Conservation (phyloP, 768 basidiomycete genomes). For the Naganishia antarctica region DNA sequence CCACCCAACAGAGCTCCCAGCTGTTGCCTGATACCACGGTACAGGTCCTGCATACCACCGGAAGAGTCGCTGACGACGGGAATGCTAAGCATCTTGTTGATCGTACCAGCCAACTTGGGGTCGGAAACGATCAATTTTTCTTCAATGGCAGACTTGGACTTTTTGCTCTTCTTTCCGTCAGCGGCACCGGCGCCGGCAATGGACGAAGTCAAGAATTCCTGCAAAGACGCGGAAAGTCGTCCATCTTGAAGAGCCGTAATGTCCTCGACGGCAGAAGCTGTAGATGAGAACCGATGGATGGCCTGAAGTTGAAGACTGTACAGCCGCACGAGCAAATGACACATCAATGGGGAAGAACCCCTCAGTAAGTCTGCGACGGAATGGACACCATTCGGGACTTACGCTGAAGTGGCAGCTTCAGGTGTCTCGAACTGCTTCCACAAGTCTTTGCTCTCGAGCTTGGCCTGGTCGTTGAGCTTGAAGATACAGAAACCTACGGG, state of each 20-base stretch:
- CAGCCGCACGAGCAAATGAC: neutral
- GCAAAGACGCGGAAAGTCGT: constrained; percentile 85
- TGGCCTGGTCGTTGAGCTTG: constrained; percentile 84
- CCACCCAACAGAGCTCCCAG: constrained; percentile 81
- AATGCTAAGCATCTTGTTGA: constrained; percentile 89
- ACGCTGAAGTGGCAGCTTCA: constrained; percentile 88
- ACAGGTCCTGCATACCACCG: constrained; percentile 66
- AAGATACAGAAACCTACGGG: constrained; percentile 78
- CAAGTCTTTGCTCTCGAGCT: constrained; percentile 76
- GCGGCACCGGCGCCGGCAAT: constrained; percentile 48
- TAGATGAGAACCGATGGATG: constrained; percentile 92
- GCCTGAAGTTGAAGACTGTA: constrained; percentile 85
- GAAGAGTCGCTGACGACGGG: constrained; percentile 65
- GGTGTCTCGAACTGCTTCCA: constrained; percentile 91
- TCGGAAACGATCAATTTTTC: constrained; percentile 78
- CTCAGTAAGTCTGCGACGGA: constrained; percentile 1
- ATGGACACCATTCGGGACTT: constrained; percentile 47
- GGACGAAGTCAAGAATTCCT: constrained; percentile 70
- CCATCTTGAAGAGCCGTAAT: constrained; percentile 86
- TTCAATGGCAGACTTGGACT: constrained; percentile 48
- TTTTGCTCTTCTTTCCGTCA: constrained; percentile 73
- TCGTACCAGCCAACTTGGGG: constrained; percentile 77
- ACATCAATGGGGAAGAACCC: constrained; percentile 15
- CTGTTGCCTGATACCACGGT: constrained; percentile 91
- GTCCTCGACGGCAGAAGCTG: constrained; percentile 94